Evolutionary conservation across 225 moss, liverwort and hornwort species (phyloP), one percentile per base, ranked within the genome.

Genomic region (Anthoceros angustus): DNA sequence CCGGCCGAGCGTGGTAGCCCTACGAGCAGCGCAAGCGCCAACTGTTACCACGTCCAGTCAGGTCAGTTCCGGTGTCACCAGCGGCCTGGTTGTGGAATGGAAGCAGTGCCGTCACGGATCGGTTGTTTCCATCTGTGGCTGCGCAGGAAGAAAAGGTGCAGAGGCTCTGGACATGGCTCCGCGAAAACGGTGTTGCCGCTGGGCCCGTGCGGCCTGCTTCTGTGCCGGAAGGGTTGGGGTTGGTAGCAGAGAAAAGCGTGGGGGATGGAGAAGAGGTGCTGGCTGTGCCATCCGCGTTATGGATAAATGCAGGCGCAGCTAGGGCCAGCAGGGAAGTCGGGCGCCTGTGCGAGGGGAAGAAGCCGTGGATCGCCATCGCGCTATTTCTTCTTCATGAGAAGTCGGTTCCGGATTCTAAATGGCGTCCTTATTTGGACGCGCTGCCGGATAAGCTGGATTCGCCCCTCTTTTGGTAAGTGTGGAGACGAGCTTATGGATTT

Each of bases 321-420:
- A 78, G 77, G 63, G 77, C 10, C 14, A 15, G 80, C 11, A 87
- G 87, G 16, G 48, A 48, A 5, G 68, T 87, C 16, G 82, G 83
- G n/a, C 72, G 69, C 12, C 69, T 72, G 49, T 80, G 84, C 46
- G 62, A 80, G 70, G 81, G 72, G 39, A 74, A 81, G 62, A 89
- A 85, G 61, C 76, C 98, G 9, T 98, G 98, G 98, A 80, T 98
- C 7, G 72, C 70, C 24, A 76, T 98, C 60, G 85, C 92, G 9
- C 74, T 92, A 39, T 86, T 86, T 66, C 72, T 98, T 11, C 77
- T 92, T 39, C 68, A 72, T 42, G 98, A 98, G 43, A 67, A 71
- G 9, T 75, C 74, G n/a, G 75, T 86, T 63, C 12, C 80, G 11
- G 73, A 68, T 46, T 98, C 98, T 20, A 80, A 69, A 42, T 98